Conservation (phyloP, 164 flowering plant species). For the Chimonanthus praecox region DNA sequence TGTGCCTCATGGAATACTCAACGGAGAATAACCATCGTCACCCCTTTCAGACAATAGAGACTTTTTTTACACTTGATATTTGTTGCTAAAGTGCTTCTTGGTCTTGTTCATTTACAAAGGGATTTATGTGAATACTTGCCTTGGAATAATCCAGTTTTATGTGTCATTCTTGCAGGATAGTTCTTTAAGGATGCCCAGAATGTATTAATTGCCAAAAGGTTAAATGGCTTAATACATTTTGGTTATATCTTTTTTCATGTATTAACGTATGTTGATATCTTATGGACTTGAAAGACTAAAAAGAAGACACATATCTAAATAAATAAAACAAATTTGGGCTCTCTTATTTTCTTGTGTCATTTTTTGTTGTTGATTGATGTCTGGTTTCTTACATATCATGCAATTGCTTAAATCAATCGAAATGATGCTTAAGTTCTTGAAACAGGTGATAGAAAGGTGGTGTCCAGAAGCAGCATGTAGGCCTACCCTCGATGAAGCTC, state of each 20-base stretch:
- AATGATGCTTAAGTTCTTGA: slow-evolving; percentile 6
- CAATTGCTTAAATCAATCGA: neutral
- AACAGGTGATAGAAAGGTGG: slow-evolving; percentile 84
- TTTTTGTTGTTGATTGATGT: neutral
- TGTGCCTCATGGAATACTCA: slow-evolving; percentile 21
- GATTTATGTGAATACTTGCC: neutral
- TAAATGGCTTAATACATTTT: slow-evolving; percentile 1
- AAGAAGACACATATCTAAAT: neutral
- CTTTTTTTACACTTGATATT: no score
- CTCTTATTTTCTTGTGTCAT: neutral
- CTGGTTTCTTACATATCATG: neutral
- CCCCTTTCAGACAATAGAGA: no score
- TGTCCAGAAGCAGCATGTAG: slow-evolving; percentile 58
- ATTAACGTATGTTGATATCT: neutral
- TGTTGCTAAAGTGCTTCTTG: neutral
- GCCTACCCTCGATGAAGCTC: slow-evolving; percentile 77
- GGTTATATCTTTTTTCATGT: neutral
- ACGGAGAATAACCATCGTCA: neutral
- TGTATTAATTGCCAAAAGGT: slow-evolving; percentile 90
- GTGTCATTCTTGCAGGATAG: neutral
- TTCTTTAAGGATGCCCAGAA: slow-evolving; percentile 61
- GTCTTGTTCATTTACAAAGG: neutral
- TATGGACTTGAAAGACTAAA: neutral
- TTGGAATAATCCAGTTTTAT: neutral
- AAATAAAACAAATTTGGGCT: neutral